Conservation (phyloP, 1,139 yeast species). For the Diutina siamensis region DNA sequence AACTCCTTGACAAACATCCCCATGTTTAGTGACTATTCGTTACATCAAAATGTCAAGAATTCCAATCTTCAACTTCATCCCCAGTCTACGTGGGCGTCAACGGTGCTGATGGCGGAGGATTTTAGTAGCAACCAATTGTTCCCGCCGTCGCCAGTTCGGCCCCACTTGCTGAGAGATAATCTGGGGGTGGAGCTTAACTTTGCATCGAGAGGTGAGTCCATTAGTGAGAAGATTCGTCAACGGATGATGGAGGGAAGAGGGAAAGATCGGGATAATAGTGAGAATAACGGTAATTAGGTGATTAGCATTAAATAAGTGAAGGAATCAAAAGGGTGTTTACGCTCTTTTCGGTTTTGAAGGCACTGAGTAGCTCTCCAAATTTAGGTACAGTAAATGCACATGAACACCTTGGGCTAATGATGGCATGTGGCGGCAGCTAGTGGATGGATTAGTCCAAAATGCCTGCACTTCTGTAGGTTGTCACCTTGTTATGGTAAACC, state of each 20-base stretch:
- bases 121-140: neutral
- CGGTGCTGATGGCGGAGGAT: conserved; percentile 1
- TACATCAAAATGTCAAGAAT: conserved; percentile 16
- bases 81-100: neutral
- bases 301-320: no score
- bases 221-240: neutral
- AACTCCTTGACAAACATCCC: conserved; percentile 46
- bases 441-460: no score
- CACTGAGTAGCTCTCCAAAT: no score
- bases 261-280: neutral
- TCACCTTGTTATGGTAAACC: no score
- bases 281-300: neutral
- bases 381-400: no score
- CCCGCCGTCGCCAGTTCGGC: neutral
- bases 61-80: neutral
- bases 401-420: no score
- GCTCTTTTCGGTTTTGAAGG: no score
- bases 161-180: neutral
- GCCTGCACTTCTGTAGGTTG: no score
- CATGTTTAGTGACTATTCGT: conserved; percentile 36
- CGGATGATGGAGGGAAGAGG: conserved; percentile 1
- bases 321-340: no score
- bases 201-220: neutral
- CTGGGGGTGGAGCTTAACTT: conserved; percentile 5
- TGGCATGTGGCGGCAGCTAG: no score